These are phyloP conservation scores for Eucalyptus leucophloia DNA, from an alignment of 345 rosid species.

Conservation along the genomic window DNA sequence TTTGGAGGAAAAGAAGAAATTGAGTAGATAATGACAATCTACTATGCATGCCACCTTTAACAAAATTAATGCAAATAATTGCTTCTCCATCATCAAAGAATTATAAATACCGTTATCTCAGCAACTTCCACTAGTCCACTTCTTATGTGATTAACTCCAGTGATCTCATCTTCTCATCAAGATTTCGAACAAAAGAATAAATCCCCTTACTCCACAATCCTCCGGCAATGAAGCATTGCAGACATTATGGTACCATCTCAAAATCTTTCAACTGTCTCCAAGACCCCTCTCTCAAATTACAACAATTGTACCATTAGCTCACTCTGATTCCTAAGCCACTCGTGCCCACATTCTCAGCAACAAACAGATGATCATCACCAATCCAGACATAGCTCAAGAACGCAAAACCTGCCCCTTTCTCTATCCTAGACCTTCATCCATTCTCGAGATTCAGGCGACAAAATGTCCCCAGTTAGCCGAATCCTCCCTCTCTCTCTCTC, in stretches of 20 bases:
- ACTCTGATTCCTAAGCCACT: neutral
- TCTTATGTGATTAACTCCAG: neutral
- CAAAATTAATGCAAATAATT: rapidly evolving
- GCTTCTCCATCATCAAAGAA: neutral
- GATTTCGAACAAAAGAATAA: neutral
- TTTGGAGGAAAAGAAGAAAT: neutral
- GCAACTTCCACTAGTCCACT: neutral
- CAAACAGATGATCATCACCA: neutral
- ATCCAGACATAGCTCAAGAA: neutral
- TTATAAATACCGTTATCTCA: rapidly evolving
- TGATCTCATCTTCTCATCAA: neutral
- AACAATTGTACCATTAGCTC: neutral
- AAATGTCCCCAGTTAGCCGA: neutral
- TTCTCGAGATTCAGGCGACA: neutral
- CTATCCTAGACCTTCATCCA: neutral
- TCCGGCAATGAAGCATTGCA: no score
- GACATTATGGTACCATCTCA: neutral
- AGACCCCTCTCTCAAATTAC: neutral
- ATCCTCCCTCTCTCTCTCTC: neutral
- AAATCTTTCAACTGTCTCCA: neutral
- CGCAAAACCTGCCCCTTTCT: neutral
- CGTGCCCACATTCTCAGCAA: neutral
- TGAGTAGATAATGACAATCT: neutral
- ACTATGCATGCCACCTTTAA: neutral
- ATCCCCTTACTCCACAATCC: neutral